Evolutionary conservation across 2,329 filamentous ascomycete species (phyloP).

Genomic region (Ramichloridium luteum): DNA sequence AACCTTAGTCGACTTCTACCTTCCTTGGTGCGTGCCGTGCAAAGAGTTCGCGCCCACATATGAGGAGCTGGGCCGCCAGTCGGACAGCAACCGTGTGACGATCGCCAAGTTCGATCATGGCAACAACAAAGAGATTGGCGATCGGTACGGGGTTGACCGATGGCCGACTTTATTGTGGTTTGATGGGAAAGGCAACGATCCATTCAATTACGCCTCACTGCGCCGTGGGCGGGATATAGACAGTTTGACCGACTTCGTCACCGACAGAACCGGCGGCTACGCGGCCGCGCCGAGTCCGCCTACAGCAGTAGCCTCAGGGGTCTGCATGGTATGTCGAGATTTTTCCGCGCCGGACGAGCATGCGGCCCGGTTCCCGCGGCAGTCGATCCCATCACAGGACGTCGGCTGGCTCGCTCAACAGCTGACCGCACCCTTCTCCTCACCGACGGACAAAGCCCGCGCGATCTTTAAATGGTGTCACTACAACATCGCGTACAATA

Average conservation of each 20-base stretch:
- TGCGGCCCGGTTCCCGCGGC: slow-evolving; percentile 62
- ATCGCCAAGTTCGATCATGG: slow-evolving; percentile 14
- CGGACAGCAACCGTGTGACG: slow-evolving; percentile 9
- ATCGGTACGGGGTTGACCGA: slow-evolving; percentile 10
- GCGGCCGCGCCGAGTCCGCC: slow-evolving; percentile 8
- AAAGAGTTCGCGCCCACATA: slow-evolving; percentile 13
- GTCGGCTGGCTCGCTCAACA: slow-evolving; percentile 64
- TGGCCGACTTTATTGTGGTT: slow-evolving; percentile 13
- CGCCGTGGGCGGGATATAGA: slow-evolving; percentile 21
- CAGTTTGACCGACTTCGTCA: not conserved
- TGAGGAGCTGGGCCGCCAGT: slow-evolving; percentile 7
- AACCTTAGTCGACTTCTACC: slow-evolving; percentile 94
- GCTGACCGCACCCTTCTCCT: slow-evolving; percentile 68
- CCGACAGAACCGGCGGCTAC: slow-evolving; percentile 4
- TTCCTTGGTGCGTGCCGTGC: slow-evolving; percentile 53
- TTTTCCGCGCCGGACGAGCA: slow-evolving; percentile 71
- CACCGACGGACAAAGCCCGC: slow-evolving; percentile 84
- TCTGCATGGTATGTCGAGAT: slow-evolving; percentile 76
- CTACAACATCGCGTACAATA: slow-evolving; percentile 83
- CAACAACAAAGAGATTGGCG: slow-evolving; percentile 12
- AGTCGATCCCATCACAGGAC: slow-evolving; percentile 54
- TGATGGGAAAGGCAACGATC: slow-evolving; percentile 6
- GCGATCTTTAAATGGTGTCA: slow-evolving; percentile 93
- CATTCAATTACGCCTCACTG: slow-evolving; percentile 14
- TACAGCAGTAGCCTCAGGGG: slow-evolving; percentile 12